Percentiles rank a stretch among this genome's conserved stretches.
Evolutionary conservation across 2,329 filamentous ascomycete genomes (phyloP).

Genomic region (Fusarium scirpi): DNA sequence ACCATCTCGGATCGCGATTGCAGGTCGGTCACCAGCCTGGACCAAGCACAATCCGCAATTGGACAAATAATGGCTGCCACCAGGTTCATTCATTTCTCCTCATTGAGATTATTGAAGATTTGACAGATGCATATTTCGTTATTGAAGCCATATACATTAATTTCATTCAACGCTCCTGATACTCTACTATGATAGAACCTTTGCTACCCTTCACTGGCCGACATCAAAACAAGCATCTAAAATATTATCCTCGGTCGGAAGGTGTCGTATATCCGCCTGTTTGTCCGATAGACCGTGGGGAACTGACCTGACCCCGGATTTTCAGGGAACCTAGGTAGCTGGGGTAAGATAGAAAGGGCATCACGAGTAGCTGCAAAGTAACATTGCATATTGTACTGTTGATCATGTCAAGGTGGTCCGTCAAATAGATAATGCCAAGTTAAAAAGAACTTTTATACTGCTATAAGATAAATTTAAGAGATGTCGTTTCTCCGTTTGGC

Average conservation of each 20-base stretch:
- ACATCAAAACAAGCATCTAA: background rate
- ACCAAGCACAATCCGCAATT: background rate
- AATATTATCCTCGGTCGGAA: constrained; percentile 37
- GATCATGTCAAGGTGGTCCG: too few species aligned
- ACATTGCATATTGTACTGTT: too few species aligned
- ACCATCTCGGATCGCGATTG: too few species aligned
- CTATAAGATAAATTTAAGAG: too few species aligned
- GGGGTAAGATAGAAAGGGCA: too few species aligned
- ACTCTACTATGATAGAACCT: background rate
- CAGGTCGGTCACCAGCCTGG: too few species aligned
- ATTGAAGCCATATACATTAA: constrained; percentile 23
- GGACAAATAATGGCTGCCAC: background rate
- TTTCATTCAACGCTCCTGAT: background rate
- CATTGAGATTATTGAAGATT: background rate
- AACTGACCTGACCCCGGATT: constrained; percentile 46
- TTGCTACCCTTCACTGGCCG: constrained; percentile 23
- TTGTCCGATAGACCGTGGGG: too few species aligned
- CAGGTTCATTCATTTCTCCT: background rate
- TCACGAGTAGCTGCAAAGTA: too few species aligned
- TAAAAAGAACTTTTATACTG: too few species aligned
- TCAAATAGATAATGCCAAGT: too few species aligned
- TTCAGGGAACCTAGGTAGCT: too few species aligned
- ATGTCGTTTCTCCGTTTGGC: too few species aligned
- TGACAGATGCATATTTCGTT: constrained; percentile 1
- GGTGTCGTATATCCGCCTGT: constrained; percentile 38